Conservation (phyloP, 805 yeast species). For the Jamesozyma jinghongensis region DNA sequence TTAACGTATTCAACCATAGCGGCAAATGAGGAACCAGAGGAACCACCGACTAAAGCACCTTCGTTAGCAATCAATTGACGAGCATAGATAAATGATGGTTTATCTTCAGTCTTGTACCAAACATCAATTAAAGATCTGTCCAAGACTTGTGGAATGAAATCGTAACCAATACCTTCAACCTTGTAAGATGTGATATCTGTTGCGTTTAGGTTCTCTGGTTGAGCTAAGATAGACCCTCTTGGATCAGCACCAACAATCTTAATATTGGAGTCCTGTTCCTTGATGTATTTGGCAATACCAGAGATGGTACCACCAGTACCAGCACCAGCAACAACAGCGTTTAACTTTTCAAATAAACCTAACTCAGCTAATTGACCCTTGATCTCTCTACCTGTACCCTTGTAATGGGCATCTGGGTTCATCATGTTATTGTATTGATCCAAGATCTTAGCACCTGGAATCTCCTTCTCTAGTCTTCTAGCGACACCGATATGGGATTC, state of each 20-base stretch:
- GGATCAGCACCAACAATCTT: slow-evolving; percentile 78
- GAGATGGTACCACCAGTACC: slow-evolving; percentile 91
- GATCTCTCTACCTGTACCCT: slow-evolving; percentile 77
- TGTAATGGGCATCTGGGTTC: slow-evolving; percentile 78
- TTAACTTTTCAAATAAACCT: slow-evolving; percentile 43
- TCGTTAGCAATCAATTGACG: slow-evolving; percentile 76
- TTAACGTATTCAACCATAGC: slow-evolving; percentile 66
- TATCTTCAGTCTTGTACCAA: slow-evolving; percentile 84
- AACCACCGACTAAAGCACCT: slow-evolving; percentile 85
- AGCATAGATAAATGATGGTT: slow-evolving; percentile 69
- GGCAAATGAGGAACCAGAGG: slow-evolving; percentile 74
- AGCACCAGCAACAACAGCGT: slow-evolving; percentile 80
- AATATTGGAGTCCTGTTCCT: slow-evolving; percentile 56
- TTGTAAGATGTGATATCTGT: slow-evolving; percentile 48
- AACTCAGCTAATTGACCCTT: slow-evolving; percentile 58
- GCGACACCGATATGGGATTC: slow-evolving; percentile 90
- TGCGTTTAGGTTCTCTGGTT: slow-evolving; percentile 61
- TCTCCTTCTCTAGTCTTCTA: slow-evolving; percentile 65
- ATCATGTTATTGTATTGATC: slow-evolving; percentile 74
- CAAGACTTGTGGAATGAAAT: slow-evolving; percentile 75
- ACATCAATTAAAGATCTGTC: slow-evolving; percentile 55
- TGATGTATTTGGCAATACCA: slow-evolving; percentile 70
- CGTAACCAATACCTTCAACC: slow-evolving; percentile 90
- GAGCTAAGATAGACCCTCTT: slow-evolving; percentile 74
- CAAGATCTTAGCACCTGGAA: slow-evolving; percentile 73